Conservation (phyloP, 495 filamentous ascomycete species). For the Friedmanniomyces simplex region DNA sequence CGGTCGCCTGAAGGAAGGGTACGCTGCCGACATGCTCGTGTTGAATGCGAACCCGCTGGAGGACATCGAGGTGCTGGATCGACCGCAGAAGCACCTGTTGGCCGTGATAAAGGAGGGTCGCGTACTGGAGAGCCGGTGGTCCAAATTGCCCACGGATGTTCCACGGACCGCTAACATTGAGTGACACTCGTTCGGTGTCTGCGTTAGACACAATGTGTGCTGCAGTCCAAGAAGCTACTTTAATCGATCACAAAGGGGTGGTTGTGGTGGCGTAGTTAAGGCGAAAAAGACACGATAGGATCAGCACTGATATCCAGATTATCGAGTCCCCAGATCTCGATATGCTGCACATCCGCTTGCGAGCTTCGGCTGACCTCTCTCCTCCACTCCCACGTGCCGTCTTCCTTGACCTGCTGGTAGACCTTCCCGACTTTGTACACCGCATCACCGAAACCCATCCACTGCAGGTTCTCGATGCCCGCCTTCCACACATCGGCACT, state of each 20-base stretch:
- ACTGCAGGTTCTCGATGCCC: constrained; percentile 21
- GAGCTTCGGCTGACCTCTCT: constrained; percentile 16
- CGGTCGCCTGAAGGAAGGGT: constrained; percentile 35
- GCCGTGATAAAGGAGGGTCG: constrained; percentile 43
- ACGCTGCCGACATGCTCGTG: constrained; percentile 17
- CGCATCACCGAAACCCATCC: constrained; percentile 25
- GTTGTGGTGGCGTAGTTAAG: neutral
- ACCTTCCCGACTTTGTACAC: constrained; percentile 24
- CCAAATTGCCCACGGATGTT: constrained; percentile 21
- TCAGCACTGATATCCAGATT: constrained; percentile 15
- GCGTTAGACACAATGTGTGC: neutral
- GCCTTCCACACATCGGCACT: neutral
- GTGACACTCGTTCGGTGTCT: neutral
- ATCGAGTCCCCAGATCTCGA: constrained; percentile 26
- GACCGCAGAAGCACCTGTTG: constrained; percentile 36
- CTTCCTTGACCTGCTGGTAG: neutral
- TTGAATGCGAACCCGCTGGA: constrained; percentile 39
- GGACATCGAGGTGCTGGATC: constrained; percentile 41
- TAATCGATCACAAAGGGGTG: neutral
- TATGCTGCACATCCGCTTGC: constrained; percentile 20
- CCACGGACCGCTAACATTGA: neutral
- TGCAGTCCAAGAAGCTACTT: too few relatives aligned
- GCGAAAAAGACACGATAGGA: constrained; percentile 9
- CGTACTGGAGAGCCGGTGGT: constrained; percentile 38
- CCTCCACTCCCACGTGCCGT: constrained; percentile 15